Evolutionary conservation across 2,329 filamentous ascomycete species (phyloP), one percentile per base, ranked within the genome.

Genomic region (Colletotrichum tanaceti): DNA sequence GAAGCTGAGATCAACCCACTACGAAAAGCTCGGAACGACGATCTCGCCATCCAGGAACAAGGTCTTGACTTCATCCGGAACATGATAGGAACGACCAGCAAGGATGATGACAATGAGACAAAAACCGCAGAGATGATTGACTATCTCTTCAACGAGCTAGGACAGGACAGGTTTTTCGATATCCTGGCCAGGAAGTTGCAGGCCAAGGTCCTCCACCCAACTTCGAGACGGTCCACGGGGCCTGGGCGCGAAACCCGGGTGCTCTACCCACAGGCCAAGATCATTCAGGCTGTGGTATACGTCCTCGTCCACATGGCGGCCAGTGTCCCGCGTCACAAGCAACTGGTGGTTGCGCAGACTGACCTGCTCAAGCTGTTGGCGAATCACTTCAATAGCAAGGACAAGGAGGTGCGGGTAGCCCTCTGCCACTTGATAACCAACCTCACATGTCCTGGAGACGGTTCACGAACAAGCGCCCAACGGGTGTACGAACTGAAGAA

Each of bases 251-350:
- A 87, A 70, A 78, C 84, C 0, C 82, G 84, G 54, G 79, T 90
- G 35, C 76, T 90, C 11, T 84, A 88, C 68, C 85, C 87, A 10
- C 86, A 88, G 71, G 77, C 85, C 28, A 91, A 93, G 78, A 91
- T 98, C 70, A 86, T 98, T 59, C 87, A 88, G 73, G 87, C 92
- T 3, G 91, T 95, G 13, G 88, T 93, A 35, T 96, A 90, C 76
- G 90, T 98, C 65, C 85, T 98, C 57, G 91, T 96, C 16, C 94
- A 98, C 80, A 89, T 98, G 73, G 93, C 94, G 20, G 95, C 94
- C 11, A 93, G 93, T 71, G 84, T 90, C 14, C 89, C 93, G 3
- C 86, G 88, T 38, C 93, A 98, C 78, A 89, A 93, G 63, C 90
- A 94, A 75, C 81, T 93, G 18, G 84, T 97, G 13, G 88, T 97